Base-by-base conservation (phyloP, 1,284 basidiomycete species). In the Marasmius fiardii region DNA sequence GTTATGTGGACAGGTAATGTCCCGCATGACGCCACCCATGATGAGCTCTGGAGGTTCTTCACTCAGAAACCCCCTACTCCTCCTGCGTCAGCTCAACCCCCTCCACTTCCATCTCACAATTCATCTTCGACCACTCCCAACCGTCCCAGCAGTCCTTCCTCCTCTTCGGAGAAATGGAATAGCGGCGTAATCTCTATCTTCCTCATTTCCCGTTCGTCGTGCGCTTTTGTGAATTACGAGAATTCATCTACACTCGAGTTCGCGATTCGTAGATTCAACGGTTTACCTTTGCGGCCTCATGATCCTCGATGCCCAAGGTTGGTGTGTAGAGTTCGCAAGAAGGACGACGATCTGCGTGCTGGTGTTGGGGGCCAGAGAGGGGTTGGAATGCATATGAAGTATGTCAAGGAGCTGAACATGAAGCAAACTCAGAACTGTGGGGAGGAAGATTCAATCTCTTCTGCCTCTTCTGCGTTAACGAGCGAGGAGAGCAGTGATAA, bases 1-100 rank as follows among this genome's bases (percentile, higher is more conserved):
- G 95, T 96, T 2, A 93, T 97, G 90, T 98, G 95, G 96, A 85
- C 85, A 16, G 93, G 93, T 10, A 96, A 95, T 63, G 88, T 95
- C 3, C 91, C 93, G 0, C 79, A 80, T 11, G 92, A 97, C 64
- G 86, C 93, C 4, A 88, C 86, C 0, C 84, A 94, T 58, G 88
- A 94, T 63, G 95, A 98, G 69, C 78, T 98, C 2, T 93, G 89
- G 90, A 75, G 78, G 3, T 95, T 95, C 68, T 96, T 98, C 74
- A 87, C 80, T 53, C 71, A 72, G 50, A 63, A 72, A 5, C 60
- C 63, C 11, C 61, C 53, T 51, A 54, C 57, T 48, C 60, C 49
- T 28, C 59, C 62, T 49, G 59, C 31, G 56, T 39, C 39, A 55
- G 51, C 43, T 43, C 43, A 41, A 43, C 51, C 31, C 54, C 44